phyloP scores from a whole-genome alignment of 108 stramenopile genomes.

The Pseudonitzschia multiseries region DNA sequence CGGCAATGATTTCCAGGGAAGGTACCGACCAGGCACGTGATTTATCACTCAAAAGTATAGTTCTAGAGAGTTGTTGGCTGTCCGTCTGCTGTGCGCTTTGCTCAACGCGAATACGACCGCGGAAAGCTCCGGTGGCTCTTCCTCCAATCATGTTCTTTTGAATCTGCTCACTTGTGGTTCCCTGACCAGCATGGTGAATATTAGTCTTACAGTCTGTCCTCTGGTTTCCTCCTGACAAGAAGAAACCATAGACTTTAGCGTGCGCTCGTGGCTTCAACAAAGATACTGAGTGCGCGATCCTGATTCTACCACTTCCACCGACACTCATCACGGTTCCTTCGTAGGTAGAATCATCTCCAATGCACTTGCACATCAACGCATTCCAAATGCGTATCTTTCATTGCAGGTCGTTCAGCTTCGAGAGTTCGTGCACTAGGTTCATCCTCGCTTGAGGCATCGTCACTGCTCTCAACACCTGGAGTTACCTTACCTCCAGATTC shows the following conservation, averaged over 20 bases:
- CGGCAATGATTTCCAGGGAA: slow-evolving; percentile 92
- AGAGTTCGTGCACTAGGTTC: slow-evolving; percentile 50
- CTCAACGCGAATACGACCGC: slow-evolving; percentile 93
- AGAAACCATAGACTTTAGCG: slow-evolving; percentile 74
- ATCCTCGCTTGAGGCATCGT: slow-evolving; percentile 42
- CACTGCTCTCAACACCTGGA: slow-evolving; percentile 55
- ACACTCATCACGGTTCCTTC: slow-evolving; percentile 66
- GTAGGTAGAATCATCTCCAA: slow-evolving; percentile 66
- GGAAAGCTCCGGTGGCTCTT: slow-evolving; percentile 81
- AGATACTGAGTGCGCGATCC: slow-evolving; percentile 59
- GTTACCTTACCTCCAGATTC: slow-evolving; percentile 81
- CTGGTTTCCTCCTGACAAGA: slow-evolving; percentile 82
- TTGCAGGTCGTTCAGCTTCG: slow-evolving; percentile 64
- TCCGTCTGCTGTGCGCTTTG: slow-evolving; percentile 92
- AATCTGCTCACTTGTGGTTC: slow-evolving; percentile 71
- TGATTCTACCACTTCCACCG: slow-evolving; percentile 81
- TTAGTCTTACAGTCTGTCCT: slow-evolving; percentile 83
- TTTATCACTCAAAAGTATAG: slow-evolving; percentile 84
- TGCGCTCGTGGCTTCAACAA: slow-evolving; percentile 66
- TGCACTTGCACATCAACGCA: slow-evolving; percentile 77
- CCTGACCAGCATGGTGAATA: slow-evolving; percentile 90
- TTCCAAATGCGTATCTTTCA: slow-evolving; percentile 81
- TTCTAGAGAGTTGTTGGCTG: slow-evolving; percentile 87
- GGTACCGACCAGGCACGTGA: slow-evolving; percentile 88
- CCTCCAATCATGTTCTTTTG: slow-evolving; percentile 94